Conservation (phyloP, 257 asterid genomes). For the Fraxinus anomala region DNA sequence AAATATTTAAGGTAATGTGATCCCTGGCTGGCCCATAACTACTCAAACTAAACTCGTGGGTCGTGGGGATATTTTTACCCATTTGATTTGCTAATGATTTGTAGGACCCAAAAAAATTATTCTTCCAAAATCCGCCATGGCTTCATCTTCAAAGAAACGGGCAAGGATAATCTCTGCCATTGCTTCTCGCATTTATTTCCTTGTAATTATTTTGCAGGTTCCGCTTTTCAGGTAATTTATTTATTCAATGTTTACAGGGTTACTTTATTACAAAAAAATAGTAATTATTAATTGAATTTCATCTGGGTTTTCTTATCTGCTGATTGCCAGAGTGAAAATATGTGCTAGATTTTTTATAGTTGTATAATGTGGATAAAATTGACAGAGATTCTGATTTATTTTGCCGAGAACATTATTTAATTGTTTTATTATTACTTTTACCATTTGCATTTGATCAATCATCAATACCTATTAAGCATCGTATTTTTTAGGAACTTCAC, state of each 20-base stretch:
- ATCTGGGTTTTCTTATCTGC: neutral
- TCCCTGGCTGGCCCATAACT: neutral
- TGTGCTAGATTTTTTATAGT: neutral
- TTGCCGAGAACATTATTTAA: neutral
- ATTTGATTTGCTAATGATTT: neutral
- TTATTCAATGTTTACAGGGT: neutral
- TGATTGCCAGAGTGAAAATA: neutral
- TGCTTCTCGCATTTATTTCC: conserved; percentile 38
- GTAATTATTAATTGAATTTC: neutral
- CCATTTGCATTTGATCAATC: neutral
- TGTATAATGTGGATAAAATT: neutral
- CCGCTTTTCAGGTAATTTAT: conserved; percentile 48
- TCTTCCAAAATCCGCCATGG: conserved; percentile 29
- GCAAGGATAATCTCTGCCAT: conserved; percentile 34
- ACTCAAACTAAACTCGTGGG: neutral
- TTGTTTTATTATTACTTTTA: neutral
- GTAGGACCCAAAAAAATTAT: neutral
- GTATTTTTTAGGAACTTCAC: too few species aligned
- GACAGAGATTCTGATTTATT: neutral
- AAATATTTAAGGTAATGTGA: conserved; percentile 2
- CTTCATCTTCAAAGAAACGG: conserved; percentile 42
- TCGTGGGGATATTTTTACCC: neutral
- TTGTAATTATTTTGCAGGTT: conserved; percentile 41
- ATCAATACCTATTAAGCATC: neutral
- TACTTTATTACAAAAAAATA: neutral